Evolutionary conservation across 2,329 filamentous ascomycete genomes (phyloP).

Genomic region (Monosporascus ibericus): DNA sequence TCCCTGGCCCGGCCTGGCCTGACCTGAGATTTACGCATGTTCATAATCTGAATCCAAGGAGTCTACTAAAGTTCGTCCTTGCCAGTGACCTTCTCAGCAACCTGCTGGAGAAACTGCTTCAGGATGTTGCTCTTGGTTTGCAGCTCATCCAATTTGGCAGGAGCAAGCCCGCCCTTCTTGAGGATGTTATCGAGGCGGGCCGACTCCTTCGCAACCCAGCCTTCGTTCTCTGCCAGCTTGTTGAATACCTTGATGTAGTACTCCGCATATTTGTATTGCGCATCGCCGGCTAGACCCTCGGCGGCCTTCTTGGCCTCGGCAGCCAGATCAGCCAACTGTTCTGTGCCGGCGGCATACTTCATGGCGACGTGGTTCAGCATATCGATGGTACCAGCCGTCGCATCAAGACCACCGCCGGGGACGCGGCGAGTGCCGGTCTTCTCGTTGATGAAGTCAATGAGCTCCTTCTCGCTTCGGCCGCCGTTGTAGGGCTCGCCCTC

Average conservation of each 20-base stretch:
- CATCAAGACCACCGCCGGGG: constrained; percentile 72
- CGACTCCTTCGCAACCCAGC: constrained; percentile 80
- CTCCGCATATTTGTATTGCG: constrained; percentile 71
- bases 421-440: constrained; percentile 83
- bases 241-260: constrained; percentile 92
- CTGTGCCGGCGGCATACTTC: constrained; percentile 60
- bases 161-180: constrained; percentile 78
- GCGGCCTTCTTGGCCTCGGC: constrained; percentile 69
- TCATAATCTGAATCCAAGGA: not conserved
- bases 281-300: constrained; percentile 54
- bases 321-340: constrained; percentile 56
- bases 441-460: constrained; percentile 79
- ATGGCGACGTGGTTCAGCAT: constrained; percentile 69
- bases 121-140: constrained; percentile 84
- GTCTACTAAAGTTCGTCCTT: constrained; percentile 58
- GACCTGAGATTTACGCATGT: not conserved
- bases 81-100: constrained; percentile 43
- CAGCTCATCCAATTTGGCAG: constrained; percentile 83
- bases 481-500: constrained; percentile 66
- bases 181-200: constrained; percentile 73
- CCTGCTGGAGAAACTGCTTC: constrained; percentile 63
- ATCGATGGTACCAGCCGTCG: constrained; percentile 74
- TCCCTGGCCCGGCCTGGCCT: not conserved
- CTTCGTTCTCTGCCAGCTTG: constrained; percentile 73
- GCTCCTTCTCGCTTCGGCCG: constrained; percentile 67